Percentiles rank a stretch among this genome's conserved stretches.
Conservation (phyloP, 441 rosid species). For the Croton laevigatus region DNA sequence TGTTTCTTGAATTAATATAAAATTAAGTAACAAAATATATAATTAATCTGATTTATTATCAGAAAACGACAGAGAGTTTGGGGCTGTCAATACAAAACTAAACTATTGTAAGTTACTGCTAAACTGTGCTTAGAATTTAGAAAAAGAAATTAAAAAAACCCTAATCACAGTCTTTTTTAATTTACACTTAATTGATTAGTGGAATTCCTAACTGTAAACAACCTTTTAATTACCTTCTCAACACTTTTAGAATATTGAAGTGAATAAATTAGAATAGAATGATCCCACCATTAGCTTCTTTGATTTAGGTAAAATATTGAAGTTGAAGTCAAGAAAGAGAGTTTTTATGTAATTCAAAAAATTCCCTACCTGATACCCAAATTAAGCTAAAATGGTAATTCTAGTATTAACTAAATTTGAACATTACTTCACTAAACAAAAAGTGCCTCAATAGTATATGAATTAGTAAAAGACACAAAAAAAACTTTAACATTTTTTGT, state of each 20-base stretch:
- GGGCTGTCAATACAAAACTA: conserved; percentile 6
- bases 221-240: conserved; percentile 15
- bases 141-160: not conserved
- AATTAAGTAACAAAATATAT: not conserved
- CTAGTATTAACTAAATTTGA: conserved; percentile 14
- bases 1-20: conserved; percentile 20
- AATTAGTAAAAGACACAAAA: too few species aligned
- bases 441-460: not conserved
- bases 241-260: conserved; percentile 26
- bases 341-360: conserved; percentile 31
- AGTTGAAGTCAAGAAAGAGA: conserved; percentile 12
- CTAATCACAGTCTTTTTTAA: conserved; percentile 11
- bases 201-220: conserved; percentile 25
- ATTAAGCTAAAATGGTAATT: conserved; percentile 20
- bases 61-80: conserved; percentile 18
- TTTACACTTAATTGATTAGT: conserved; percentile 10
- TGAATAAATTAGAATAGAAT: conserved; percentile 23
- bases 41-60: not conserved
- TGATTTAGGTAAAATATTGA: not conserved
- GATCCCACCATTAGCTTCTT: conserved; percentile 19
- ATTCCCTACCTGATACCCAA: conserved; percentile 25
- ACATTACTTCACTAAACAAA: conserved; percentile 6
- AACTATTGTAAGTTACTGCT: not conserved
- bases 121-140: conserved; percentile 14
- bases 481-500: too few species aligned